Evolutionary conservation across 75 land plant genomes (phyloP).

Genomic region (Cryptomeria japonica): DNA sequence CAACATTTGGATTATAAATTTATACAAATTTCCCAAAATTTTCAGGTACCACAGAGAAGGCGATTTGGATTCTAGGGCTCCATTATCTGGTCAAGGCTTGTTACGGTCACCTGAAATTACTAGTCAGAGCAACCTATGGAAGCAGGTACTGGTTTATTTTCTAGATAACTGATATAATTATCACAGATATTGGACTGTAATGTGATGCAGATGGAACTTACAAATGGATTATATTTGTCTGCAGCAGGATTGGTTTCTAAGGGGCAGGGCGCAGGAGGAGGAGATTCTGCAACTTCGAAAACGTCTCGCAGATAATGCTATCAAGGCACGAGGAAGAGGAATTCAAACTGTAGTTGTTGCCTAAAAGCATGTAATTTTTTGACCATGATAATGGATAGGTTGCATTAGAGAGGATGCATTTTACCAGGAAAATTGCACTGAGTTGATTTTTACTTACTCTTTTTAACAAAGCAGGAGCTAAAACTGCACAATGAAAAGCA

Average conservation of each 20-base stretch:
- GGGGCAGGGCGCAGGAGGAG: slow-evolving; percentile 56
- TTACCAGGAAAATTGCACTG: background rate
- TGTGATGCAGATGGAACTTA: background rate
- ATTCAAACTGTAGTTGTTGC: slow-evolving; percentile 14
- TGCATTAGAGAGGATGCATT: slow-evolving; percentile 6
- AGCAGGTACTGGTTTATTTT: slow-evolving; percentile 38
- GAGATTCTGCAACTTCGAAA: slow-evolving; percentile 59
- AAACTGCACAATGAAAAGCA: slow-evolving; percentile 68
- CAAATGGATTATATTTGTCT: background rate
- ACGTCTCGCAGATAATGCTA: slow-evolving; percentile 61
- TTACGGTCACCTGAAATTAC: slow-evolving; percentile 36
- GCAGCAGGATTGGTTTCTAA: slow-evolving; percentile 51
- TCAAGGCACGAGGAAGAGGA: slow-evolving; percentile 39
- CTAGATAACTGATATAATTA: background rate
- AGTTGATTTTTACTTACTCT: slow-evolving; percentile 2
- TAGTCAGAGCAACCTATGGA: slow-evolving; percentile 35
- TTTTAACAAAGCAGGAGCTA: slow-evolving; percentile 41
- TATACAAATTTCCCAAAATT: background rate
- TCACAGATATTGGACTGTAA: background rate
- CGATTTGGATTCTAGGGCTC: slow-evolving; percentile 35
- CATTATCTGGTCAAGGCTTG: slow-evolving; percentile 35
- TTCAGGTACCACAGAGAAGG: slow-evolving; percentile 43
- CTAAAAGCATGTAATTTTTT: slow-evolving; percentile 14
- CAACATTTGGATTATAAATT: background rate
- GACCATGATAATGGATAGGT: slow-evolving; percentile 6